Evolutionary conservation across 2,329 filamentous ascomycete genomes (phyloP), one percentile per base, ranked within the genome.

Genomic region (Claviceps purpurea): DNA sequence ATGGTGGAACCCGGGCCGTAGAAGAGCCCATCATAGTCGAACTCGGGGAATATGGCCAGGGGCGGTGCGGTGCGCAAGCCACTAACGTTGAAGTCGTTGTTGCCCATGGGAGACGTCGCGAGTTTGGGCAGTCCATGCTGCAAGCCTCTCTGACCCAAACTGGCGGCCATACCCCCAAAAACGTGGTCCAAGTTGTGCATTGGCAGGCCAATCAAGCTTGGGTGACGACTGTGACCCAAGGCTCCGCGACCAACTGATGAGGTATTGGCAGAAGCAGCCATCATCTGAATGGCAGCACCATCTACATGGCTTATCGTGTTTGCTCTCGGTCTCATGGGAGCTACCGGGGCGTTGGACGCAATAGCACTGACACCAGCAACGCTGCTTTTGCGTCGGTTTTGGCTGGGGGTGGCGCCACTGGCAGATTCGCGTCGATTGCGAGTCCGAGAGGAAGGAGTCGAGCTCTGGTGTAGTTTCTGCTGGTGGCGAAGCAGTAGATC

Each of bases 241-340:
- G 62, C 72, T 7, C 60, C 67, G 69, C 58, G 68, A 7, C n/a
- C 24, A 30, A 18, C 74, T 59, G 70, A 76, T 43, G 75, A 71
- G 45, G 75, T 71, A 61, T 78, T 81, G 49, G 77, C 76, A 43
- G 53, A 52, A 13, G 78, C 72, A 49, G 79, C 79, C 56, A 87
- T 75, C 69, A 93, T 79, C 60, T 84, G 87, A 65, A 95, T 78
- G 42, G 84, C 80, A 51, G 77, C 75, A 53, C 81, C 79, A 65
- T 96, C 93, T 52, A 97, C 82, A 66, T 97, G 90, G 64, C 90
- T 93, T 63, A 98, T 94, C 40, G 93, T 98, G 65, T 97, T 97
- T 51, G 93, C 91, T 61, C 93, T 78, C 22, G 91, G 93, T 58
- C 93, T 79, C 80, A 91, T 90, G 13, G 77, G 74, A 50, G 76